Conservation (phyloP, 2,329 filamentous ascomycete species). For the Penicillium palitans region DNA sequence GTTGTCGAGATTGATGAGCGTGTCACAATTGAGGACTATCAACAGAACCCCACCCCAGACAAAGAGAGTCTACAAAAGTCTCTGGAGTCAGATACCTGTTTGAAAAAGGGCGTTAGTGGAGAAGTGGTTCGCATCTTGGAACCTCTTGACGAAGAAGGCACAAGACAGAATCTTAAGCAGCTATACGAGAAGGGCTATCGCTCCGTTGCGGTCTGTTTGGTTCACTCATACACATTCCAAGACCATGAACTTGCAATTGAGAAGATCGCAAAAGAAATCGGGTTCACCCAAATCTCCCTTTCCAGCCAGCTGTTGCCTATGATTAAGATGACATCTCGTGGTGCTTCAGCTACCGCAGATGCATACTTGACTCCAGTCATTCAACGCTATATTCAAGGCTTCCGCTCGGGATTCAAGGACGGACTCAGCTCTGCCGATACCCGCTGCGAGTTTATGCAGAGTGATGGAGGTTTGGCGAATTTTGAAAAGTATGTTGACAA, state of each 20-base stretch:
- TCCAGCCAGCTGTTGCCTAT: conserved; percentile 65
- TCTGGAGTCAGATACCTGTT: conserved; percentile 4
- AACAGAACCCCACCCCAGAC: conserved; percentile 70
- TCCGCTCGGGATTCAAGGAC: conserved; percentile 72
- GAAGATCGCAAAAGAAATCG: conserved; percentile 70
- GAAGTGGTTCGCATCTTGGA: conserved; percentile 68
- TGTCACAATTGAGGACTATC: conserved; percentile 49
- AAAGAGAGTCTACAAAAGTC: not conserved
- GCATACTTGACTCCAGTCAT: conserved; percentile 74
- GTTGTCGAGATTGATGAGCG: conserved; percentile 27
- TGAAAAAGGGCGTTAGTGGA: conserved; percentile 51
- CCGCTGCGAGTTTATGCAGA: not conserved
- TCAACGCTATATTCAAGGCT: conserved; percentile 73
- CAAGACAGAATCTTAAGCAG: conserved; percentile 59
- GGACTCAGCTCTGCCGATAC: conserved; percentile 45
- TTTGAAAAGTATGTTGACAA: not conserved
- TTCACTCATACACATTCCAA: conserved; percentile 85
- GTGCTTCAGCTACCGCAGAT: conserved; percentile 71
- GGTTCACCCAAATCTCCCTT: conserved; percentile 67
- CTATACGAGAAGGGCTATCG: conserved; percentile 38
- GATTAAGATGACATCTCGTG: conserved; percentile 73
- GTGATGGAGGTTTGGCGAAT: not conserved
- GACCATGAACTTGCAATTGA: conserved; percentile 78
- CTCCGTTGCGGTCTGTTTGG: conserved; percentile 52
- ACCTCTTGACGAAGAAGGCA: conserved; percentile 55